These are phyloP conservation scores for Murraya paniculata DNA, from an alignment of 345 rosid species.

Conservation along the genomic window DNA sequence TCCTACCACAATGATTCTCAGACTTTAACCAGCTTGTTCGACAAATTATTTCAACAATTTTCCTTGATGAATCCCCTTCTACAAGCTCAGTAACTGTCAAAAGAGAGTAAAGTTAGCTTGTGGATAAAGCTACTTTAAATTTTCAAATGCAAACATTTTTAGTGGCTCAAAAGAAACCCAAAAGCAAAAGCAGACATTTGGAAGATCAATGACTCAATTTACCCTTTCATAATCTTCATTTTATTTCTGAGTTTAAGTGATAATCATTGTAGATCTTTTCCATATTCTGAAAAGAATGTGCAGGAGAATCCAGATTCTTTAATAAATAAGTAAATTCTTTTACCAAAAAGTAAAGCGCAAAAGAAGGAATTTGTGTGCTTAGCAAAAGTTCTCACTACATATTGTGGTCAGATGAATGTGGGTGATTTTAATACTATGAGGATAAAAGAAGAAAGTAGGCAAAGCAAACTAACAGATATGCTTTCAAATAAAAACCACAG, in stretches of 20 bases:
- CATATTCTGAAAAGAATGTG: not conserved
- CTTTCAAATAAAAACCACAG: not conserved
- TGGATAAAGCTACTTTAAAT: conserved; percentile 6
- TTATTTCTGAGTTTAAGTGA: not conserved
- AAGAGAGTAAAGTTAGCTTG: conserved; percentile 13
- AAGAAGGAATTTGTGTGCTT: not conserved
- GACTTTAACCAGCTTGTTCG: conserved; percentile 87
- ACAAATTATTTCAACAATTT: conserved; percentile 97
- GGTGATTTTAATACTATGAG: conserved; percentile 4
- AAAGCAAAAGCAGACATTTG: not conserved
- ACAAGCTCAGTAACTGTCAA: conserved; percentile 86
- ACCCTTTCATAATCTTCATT: not conserved
- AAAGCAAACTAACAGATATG: conserved; percentile 15
- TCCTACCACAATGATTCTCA: conserved; percentile 83
- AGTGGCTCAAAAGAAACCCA: not conserved
- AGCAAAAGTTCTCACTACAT: not conserved
- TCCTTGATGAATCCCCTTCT: conserved; percentile 96
- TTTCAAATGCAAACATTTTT: not conserved
- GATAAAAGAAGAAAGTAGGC: conserved; percentile 15
- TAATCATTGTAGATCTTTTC: not conserved
- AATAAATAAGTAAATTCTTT: not conserved
- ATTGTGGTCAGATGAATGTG: conserved; percentile 16
- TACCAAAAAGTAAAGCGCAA: not conserved
- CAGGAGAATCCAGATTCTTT: not conserved
- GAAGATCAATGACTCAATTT: not conserved